phyloP scores from a whole-genome alignment of 495 filamentous ascomycete genomes.

The Penicillium antarcticum region DNA sequence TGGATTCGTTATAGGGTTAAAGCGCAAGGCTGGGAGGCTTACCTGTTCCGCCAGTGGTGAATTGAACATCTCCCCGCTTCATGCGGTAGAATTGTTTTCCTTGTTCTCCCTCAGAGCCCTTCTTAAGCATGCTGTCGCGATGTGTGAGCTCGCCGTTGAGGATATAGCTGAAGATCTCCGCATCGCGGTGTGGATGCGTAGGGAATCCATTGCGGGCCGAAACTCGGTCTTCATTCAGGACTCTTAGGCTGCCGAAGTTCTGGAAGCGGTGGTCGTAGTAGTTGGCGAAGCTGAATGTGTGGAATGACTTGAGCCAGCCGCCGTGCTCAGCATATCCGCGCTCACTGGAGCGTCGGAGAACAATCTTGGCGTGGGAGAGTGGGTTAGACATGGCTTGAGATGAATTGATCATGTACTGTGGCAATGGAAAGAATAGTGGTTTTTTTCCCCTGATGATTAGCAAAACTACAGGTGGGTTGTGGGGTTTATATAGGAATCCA shows the following conservation, averaged over 20 bases:
- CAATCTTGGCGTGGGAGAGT: constrained; percentile 61
- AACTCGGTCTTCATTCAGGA: constrained; percentile 82
- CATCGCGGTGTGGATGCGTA: constrained; percentile 76
- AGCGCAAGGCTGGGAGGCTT: constrained; percentile 8
- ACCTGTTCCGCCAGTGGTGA: constrained; percentile 73
- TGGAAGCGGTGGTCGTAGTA: constrained; percentile 66
- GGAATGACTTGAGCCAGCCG: constrained; percentile 81
- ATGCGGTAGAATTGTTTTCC: constrained; percentile 64
- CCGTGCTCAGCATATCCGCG: constrained; percentile 74
- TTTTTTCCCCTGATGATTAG: not conserved
- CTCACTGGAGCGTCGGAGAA: constrained; percentile 54
- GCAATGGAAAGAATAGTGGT: not conserved
- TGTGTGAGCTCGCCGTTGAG: constrained; percentile 77
- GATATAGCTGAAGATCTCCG: constrained; percentile 83
- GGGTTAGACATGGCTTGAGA: constrained; percentile 46
- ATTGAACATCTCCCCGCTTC: constrained; percentile 76
- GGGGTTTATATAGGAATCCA: constrained; percentile 6
- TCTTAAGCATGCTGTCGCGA: constrained; percentile 68
- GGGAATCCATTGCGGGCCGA: constrained; percentile 65
- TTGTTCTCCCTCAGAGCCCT: constrained; percentile 49
- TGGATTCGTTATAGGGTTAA: not conserved
- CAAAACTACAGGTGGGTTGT: not conserved
- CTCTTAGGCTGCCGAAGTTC: constrained; percentile 67
- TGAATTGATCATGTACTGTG: not conserved
- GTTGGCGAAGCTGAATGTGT: constrained; percentile 75